These are phyloP conservation scores for Chaetomiaceae sp. DNA, from an alignment of 2,329 filamentous ascomycete genomes.

Conservation along the genomic window DNA sequence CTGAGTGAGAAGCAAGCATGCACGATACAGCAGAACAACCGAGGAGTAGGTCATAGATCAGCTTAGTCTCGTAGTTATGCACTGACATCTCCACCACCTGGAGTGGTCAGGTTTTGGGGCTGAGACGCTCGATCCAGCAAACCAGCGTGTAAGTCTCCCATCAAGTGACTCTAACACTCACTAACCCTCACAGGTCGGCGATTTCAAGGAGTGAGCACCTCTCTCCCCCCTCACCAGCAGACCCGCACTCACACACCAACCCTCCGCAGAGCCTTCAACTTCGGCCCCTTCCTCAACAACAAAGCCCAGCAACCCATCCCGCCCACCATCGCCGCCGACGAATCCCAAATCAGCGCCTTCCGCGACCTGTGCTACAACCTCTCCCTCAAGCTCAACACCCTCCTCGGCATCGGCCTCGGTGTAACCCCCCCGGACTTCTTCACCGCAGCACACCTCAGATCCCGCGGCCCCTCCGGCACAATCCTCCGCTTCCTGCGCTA, in stretches of 20 bases:
- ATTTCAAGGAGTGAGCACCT: constrained; percentile 78
- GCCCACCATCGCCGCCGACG: constrained; percentile 52
- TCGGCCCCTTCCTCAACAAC: constrained; percentile 68
- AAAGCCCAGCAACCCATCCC: constrained; percentile 77
- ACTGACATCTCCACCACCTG: not conserved
- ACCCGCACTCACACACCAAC: not conserved
- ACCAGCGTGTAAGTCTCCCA: constrained; percentile 61
- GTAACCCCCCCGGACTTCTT: constrained; percentile 55
- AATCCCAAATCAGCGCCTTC: constrained; percentile 62
- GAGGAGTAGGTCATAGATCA: constrained; percentile 43
- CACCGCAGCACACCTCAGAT: constrained; percentile 45
- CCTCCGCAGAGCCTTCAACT: constrained; percentile 74
- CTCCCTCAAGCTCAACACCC: constrained; percentile 66
- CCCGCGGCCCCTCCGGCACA: constrained; percentile 45
- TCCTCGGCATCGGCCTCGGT: constrained; percentile 74
- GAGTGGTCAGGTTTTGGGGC: constrained; percentile 79
- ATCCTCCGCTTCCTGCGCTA: constrained; percentile 72
- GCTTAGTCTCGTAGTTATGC: not conserved
- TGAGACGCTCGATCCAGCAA: constrained; percentile 80
- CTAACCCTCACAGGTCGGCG: constrained; percentile 56
- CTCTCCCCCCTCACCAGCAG: not conserved
- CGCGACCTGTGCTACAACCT: constrained; percentile 65
- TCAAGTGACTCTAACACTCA: not conserved
- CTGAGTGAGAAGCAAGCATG: constrained; percentile 68
- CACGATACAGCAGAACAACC: constrained; percentile 74